A percentile compares a stretch with the other conserved stretches of the same genome.
phyloP scores from a whole-genome alignment of 2,329 filamentous ascomycete species.

The Neofusicoccum umdonicola region DNA sequence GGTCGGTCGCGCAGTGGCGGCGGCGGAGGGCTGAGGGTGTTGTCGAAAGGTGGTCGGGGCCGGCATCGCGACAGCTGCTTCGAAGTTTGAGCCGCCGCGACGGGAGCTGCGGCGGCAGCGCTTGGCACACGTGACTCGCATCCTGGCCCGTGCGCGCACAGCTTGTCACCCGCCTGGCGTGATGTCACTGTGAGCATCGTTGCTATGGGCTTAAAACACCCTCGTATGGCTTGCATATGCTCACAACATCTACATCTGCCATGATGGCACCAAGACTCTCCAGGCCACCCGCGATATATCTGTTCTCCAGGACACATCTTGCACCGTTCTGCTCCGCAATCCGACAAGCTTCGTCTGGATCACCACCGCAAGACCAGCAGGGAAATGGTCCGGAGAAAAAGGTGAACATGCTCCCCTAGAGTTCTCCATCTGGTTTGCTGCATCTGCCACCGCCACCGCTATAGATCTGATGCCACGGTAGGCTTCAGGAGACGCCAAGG shows the following conservation, averaged over 20 bases:
- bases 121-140: background rate
- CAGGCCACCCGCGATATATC: background rate
- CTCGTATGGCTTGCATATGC: no score
- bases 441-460: background rate
- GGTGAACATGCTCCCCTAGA: background rate
- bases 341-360: background rate
- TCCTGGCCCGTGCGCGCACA: background rate
- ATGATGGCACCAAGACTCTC: background rate
- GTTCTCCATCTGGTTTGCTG: no score
- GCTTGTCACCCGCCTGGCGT: background rate
- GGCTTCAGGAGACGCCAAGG: background rate
- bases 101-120: conserved; percentile 3
- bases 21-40: conserved; percentile 21
- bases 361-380: background rate
- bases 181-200: background rate
- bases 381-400: background rate
- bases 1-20: conserved; percentile 16
- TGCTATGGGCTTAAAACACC: no score
- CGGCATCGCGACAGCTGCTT: conserved; percentile 14
- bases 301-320: background rate
- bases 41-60: conserved; percentile 14
- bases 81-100: background rate
- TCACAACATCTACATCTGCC: background rate
- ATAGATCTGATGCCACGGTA: background rate
- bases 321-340: background rate